Evolutionary conservation across 495 filamentous ascomycete genomes (phyloP), one percentile per base, ranked within the genome.

Genomic region (Copromyces sp.): DNA sequence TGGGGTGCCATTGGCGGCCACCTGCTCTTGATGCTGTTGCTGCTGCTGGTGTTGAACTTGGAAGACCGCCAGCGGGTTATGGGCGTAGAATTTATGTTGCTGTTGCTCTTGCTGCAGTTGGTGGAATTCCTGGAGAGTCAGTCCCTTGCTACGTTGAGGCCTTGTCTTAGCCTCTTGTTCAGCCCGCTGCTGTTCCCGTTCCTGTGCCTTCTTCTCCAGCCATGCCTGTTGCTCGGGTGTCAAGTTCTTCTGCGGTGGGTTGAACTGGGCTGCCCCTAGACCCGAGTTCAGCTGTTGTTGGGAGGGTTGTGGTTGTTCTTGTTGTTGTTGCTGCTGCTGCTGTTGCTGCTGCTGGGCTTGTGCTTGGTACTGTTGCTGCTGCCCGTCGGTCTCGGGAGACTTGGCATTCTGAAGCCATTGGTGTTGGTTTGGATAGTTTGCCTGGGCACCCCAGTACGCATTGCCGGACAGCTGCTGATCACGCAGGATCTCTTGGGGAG

Each of bases 261-360:
- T 65, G 29, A 65, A 65, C 32, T 65, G 53, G 8, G 29, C 53
- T 65, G 53, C n/a, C 16, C 35, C 14, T 16, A 69, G 29, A 32
- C 65, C 37, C 68, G 38, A 41, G 14, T 45, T 35, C 11, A 45
- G 32, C 40, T 72, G 71, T 35, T 45, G 39, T n/a, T 69, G 53
- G 9, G 45, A n/a, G 8, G 11, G 39, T 9, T 29, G 38, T 37
- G 68, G 59, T 14, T 68, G 71, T 17, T 8, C 71, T n/a, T 71
- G 72, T 0, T 69, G 40, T 39, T 59, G 38, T n/a, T 68, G 71
- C n/a, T 74, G 73, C 4, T 24, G 74, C 35, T 71, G 72, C 0
- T 69, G 40, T 39, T 59, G 42, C 32, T 68, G 71, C 32, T 74
- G 73, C 8, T 24, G 61, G 20, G 8, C 12, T 24, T 69, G 53